A percentile compares a stretch with the other conserved stretches of the same genome.
phyloP scores from a whole-genome alignment of 331 rosid species.

The Malus hybrid region DNA sequence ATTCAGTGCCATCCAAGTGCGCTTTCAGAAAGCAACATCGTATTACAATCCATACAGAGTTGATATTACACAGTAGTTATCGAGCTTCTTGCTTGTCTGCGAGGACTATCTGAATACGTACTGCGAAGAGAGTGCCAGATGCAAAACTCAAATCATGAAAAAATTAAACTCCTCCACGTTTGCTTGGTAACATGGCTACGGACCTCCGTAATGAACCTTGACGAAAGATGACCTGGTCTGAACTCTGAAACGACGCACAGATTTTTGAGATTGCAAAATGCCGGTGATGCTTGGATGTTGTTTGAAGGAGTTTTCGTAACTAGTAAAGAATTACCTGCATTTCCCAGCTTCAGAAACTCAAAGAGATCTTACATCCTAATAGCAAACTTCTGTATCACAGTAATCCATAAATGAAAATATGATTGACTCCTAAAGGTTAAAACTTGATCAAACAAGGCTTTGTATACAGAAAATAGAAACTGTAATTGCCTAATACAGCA shows the following conservation, averaged over 20 bases:
- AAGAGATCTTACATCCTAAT: neutral
- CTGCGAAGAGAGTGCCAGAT: too few species aligned
- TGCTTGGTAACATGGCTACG: neutral
- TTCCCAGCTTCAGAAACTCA: neutral
- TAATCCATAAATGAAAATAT: neutral
- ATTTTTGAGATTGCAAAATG: neutral
- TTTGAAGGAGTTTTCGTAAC: neutral
- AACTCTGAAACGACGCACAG: neutral
- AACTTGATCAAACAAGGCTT: too few species aligned
- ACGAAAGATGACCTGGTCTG: neutral
- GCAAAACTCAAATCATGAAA: neutral
- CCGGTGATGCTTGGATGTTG: neutral
- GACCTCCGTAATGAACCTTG: neutral
- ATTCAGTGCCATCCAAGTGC: too few species aligned
- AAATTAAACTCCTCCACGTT: neutral
- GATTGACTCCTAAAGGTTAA: neutral
- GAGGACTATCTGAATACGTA: too few species aligned
- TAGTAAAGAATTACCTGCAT: neutral
- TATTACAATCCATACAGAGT: too few species aligned
- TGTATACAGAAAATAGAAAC: too few species aligned
- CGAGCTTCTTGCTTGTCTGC: too few species aligned
- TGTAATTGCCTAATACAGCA: neutral
- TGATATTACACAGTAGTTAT: too few species aligned
- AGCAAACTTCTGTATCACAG: too few species aligned
- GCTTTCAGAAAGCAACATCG: too few species aligned